phyloP scores from a whole-genome alignment of 2,329 filamentous ascomycete species.

The Xylaria sp. region DNA sequence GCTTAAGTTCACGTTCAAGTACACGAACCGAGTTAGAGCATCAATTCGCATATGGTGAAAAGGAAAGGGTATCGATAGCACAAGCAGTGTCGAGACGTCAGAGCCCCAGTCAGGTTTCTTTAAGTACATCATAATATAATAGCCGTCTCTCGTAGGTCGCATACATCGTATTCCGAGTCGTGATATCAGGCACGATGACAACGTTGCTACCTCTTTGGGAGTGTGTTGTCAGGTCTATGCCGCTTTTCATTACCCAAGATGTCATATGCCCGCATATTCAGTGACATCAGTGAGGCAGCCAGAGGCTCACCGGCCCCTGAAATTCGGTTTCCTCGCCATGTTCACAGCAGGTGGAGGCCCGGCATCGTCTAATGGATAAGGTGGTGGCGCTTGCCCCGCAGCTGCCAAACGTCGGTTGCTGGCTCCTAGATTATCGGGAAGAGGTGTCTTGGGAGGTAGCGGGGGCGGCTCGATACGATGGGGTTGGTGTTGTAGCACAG shows the following conservation, averaged over 20 bases:
- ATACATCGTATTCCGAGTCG: constrained; percentile 2
- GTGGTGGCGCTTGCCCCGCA: constrained; percentile 52
- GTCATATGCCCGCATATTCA: not conserved
- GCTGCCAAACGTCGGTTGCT: constrained; percentile 43
- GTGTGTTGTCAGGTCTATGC: constrained; percentile 14
- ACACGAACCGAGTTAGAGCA: constrained; percentile 1
- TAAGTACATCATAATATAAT: constrained; percentile 13
- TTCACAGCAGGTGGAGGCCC: constrained; percentile 84
- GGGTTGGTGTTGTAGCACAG: constrained; percentile 41
- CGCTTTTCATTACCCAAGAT: not conserved
- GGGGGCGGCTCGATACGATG: constrained; percentile 68
- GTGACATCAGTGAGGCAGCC: not conserved
- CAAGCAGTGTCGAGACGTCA: constrained; percentile 2
- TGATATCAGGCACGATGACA: not conserved
- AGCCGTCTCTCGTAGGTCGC: constrained; percentile 12
- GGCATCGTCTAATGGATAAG: constrained; percentile 80
- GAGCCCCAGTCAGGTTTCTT: not conserved
- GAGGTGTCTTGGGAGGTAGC: constrained; percentile 77
- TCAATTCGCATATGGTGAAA: constrained; percentile 20
- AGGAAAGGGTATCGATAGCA: constrained; percentile 28
- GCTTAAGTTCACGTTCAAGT: constrained; percentile 3
- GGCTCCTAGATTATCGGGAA: constrained; percentile 56
- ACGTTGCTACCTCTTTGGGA: not conserved
- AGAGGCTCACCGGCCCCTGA: constrained; percentile 53
- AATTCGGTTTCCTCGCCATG: constrained; percentile 83